These are phyloP conservation scores for Leucocoprinus sp. DNA, from an alignment of 768 basidiomycete genomes.

Conservation along the genomic window DNA sequence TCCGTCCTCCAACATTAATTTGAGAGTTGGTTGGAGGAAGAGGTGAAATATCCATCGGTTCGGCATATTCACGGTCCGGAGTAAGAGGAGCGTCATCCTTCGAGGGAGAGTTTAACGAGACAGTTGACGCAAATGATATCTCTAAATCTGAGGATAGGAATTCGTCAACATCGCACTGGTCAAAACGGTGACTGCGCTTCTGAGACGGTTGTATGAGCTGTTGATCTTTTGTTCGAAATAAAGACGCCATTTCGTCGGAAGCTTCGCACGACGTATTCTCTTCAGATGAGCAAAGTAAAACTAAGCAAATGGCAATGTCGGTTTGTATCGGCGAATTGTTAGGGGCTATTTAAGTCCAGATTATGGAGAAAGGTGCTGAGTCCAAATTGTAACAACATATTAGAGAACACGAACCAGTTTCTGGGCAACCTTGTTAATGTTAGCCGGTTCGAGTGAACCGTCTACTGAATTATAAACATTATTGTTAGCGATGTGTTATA, in stretches of 20 bases:
- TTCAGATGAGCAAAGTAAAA: slow-evolving; percentile 31
- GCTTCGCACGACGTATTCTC: slow-evolving; percentile 35
- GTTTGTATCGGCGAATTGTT: slow-evolving; percentile 16
- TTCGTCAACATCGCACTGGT: slow-evolving; percentile 49
- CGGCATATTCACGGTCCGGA: slow-evolving; percentile 33
- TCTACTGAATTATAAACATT: too few species aligned
- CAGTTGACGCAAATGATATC: slow-evolving; percentile 73
- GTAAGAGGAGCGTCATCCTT: slow-evolving; percentile 36
- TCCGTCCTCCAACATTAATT: slow-evolving; percentile 18
- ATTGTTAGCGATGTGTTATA: too few species aligned
- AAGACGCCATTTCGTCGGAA: slow-evolving; percentile 41
- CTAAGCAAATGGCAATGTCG: slow-evolving; percentile 22
- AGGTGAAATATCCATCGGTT: slow-evolving; percentile 80
- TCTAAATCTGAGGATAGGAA: slow-evolving; percentile 73
- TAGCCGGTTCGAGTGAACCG: slow-evolving; percentile 21
- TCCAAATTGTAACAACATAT: slow-evolving; percentile 1
- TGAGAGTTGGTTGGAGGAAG: slow-evolving; percentile 30
- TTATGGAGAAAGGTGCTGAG: too few species aligned
- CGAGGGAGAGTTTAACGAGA: slow-evolving; percentile 71
- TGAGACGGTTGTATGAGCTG: slow-evolving; percentile 40
- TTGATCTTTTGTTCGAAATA: slow-evolving; percentile 37
- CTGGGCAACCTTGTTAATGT: slow-evolving; percentile 17
- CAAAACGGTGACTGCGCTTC: slow-evolving; percentile 38
- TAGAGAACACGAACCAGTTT: slow-evolving; percentile 23
- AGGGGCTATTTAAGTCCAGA: slow-evolving; percentile 10